Evolutionary conservation across 768 basidiomycete genomes (phyloP).

Genomic region (Crucibulum laeve): DNA sequence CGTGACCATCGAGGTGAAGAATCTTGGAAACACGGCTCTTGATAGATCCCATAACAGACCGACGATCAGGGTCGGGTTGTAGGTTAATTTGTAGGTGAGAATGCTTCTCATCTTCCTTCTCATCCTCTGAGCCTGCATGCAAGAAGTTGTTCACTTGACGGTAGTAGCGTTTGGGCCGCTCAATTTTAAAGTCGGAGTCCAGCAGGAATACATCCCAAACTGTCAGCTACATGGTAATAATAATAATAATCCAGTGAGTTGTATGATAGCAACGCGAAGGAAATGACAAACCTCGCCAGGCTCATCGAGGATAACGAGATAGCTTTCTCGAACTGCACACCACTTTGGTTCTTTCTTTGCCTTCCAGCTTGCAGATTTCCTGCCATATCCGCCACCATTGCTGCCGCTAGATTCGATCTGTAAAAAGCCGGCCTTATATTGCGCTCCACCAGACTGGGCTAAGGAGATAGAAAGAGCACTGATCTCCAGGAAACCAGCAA

Average conservation of each 20-base stretch:
- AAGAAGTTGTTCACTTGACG: conserved; percentile 73
- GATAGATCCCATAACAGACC: conserved; percentile 28
- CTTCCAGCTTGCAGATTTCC: conserved; percentile 57
- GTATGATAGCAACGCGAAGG: conserved; percentile 1
- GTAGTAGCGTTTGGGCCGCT: conserved; percentile 87
- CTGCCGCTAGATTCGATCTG: conserved; percentile 49
- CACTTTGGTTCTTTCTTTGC: conserved; percentile 70
- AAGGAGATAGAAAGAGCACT: conserved; percentile 81
- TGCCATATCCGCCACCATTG: conserved; percentile 54
- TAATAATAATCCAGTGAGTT: conserved; percentile 3
- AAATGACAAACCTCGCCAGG: conserved; percentile 66
- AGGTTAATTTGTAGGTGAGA: conserved; percentile 2
- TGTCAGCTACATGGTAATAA: conserved; percentile 43
- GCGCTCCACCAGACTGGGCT: conserved; percentile 76
- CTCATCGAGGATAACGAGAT: conserved; percentile 82
- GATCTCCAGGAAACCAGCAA: conserved; percentile 89
- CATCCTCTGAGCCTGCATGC: conserved; percentile 28
- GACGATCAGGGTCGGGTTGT: conserved; percentile 1
- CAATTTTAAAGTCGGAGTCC: conserved; percentile 84
- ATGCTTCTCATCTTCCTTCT: conserved; percentile 7
- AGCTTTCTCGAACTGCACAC: conserved; percentile 92
- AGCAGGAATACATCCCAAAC: conserved; percentile 93
- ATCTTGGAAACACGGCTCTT: conserved; percentile 39
- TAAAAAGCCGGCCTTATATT: conserved; percentile 89
- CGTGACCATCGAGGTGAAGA: conserved; percentile 28